Conservation (phyloP, 2,329 filamentous ascomycete species). For the Diaporthe humulicola region DNA sequence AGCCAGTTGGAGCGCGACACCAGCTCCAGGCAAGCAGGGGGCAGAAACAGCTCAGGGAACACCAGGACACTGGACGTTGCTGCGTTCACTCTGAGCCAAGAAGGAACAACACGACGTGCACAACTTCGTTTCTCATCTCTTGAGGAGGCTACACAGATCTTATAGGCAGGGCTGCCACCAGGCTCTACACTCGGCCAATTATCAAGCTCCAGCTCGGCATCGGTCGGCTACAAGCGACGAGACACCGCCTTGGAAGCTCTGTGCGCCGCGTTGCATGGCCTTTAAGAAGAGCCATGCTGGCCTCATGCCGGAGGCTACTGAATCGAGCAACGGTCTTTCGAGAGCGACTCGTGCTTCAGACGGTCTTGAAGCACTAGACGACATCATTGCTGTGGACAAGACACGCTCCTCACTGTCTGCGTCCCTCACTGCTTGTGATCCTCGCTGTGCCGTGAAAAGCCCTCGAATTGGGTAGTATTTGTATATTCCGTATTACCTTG, state of each 20-base stretch:
- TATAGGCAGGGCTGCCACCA: neutral
- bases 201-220: slow-evolving; percentile 6
- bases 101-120: neutral
- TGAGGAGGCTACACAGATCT: neutral
- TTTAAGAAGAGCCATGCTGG: neutral
- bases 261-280: slow-evolving; percentile 1
- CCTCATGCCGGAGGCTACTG: neutral
- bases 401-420: neutral
- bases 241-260: slow-evolving; percentile 1
- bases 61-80: neutral
- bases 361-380: neutral
- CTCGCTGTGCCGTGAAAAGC: neutral
- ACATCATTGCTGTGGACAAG: neutral
- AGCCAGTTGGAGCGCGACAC: neutral
- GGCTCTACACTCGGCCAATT: neutral
- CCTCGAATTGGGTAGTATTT: slow-evolving; percentile 29
- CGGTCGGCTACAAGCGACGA: slow-evolving; percentile 7
- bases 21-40: neutral
- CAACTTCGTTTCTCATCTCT: neutral
- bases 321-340: neutral
- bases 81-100: neutral
- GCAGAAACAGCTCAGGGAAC: neutral
- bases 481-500: slow-evolving; percentile 36
- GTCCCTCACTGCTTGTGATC: neutral
- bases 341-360: neutral